Evolutionary conservation across 192 early-diverging fungal species (phyloP), one percentile per base, ranked within the genome.

Genomic region (Podila epicladia): DNA sequence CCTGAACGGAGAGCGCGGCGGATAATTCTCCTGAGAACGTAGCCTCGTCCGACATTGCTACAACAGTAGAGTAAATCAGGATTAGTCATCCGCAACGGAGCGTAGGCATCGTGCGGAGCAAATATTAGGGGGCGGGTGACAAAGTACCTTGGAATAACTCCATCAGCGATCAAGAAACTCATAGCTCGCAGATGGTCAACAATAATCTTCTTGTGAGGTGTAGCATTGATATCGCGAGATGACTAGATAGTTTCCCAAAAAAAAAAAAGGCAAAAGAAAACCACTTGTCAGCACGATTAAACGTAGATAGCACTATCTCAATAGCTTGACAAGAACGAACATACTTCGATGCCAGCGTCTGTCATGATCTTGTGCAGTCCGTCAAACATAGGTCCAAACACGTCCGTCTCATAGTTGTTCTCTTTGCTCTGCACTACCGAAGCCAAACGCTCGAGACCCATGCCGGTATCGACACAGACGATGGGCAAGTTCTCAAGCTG

Each of bases 381-480:
- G 15, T 71, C 59, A 61, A 88, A 84, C 12, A 91, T 64, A 0
- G 68, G 53, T 5, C 73, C 58, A 62, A 89, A 91, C 33, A 82
- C 82, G 68, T 91, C 89, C 38, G 85, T 91, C 61, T 89, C 79
- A 60, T 82, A 91, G 32, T 85, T 89, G 31, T 86, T 86, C 58
- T 82, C 67, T 53, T 87, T 85, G 45, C 71, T 80, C 70, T 90
- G 87, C 26, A 91, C 68, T 4, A 89, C 88, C 2, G 76, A 72
- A 1, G 83, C 75, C 84, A 91, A 66, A 22, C 89, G 68, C 38
- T 91, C 88, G n/a, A 91, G 62, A 0, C 89, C 88, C 84, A 89
- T 88, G 7, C 89, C 88, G 13, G 89, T 91, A 64, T 91, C 88
- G n/a, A 91, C 78, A 67, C 89, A 91, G 2, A 85, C 79, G 29